phyloP scores from a whole-genome alignment of 805 yeast genomes.

The Schizosaccharomyces japonicus region DNA sequence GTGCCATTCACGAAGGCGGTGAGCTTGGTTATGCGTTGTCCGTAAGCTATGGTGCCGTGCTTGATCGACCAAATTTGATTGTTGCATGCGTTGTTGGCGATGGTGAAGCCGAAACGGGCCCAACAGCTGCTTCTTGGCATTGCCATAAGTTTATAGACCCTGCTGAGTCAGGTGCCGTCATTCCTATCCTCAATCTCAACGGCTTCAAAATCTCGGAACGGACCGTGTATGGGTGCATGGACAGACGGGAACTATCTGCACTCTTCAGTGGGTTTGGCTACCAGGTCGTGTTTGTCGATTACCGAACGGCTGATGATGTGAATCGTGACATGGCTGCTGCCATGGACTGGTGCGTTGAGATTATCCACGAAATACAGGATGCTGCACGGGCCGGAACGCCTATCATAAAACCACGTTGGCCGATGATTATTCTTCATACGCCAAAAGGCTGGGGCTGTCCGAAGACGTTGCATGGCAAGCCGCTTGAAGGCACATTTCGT shows the following conservation, averaged over 20 bases:
- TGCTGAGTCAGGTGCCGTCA: conserved; percentile 12
- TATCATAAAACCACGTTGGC: conserved; percentile 11
- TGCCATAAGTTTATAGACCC: conserved; percentile 11
- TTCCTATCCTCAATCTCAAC: conserved; percentile 11
- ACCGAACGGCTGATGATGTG: conserved; percentile 6
- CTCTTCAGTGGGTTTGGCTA: conserved; percentile 11
- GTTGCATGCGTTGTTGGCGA: conserved; percentile 11
- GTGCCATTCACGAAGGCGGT: conserved; percentile 12
- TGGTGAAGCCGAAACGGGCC: conserved; percentile 12
- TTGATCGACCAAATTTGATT: conserved; percentile 11
- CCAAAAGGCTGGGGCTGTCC: conserved; percentile 12
- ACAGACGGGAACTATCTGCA: conserved; percentile 10
- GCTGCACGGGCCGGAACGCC: conserved; percentile 10
- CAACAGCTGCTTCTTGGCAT: conserved; percentile 12
- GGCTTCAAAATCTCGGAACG: conserved; percentile 12
- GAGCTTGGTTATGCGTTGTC: conserved; percentile 12
- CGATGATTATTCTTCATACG: conserved; percentile 12
- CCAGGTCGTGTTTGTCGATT: conserved; percentile 10
- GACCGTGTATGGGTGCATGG: conserved; percentile 10
- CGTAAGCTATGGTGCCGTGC: conserved; percentile 11
- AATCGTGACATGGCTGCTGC: conserved; percentile 10
- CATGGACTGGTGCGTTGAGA: conserved; percentile 10
- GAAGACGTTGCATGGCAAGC: conserved; percentile 9
- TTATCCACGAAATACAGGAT: conserved; percentile 9
- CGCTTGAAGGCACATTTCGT: conserved; percentile 11